A percentile compares a stretch with the other conserved stretches of the same genome.
Conservation (phyloP, 2,329 filamentous ascomycete genomes). For the Amesomyces nigricolor region DNA sequence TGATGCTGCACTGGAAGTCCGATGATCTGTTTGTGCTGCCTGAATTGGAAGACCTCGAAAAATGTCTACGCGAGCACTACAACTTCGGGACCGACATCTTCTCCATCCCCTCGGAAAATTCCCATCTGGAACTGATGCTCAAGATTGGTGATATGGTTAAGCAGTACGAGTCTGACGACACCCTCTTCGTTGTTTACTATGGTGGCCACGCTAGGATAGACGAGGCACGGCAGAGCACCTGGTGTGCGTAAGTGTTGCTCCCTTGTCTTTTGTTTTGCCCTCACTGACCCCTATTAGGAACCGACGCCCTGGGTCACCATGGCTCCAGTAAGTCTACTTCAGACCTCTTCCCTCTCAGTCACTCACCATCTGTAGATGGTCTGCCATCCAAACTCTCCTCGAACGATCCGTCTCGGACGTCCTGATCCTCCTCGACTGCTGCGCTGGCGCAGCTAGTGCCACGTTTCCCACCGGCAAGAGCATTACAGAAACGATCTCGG, state of each 20-base stretch:
- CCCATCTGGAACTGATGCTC: slow-evolving; percentile 54
- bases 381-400: slow-evolving; percentile 53
- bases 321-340: slow-evolving; percentile 38
- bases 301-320: slow-evolving; percentile 47
- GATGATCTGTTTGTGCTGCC: slow-evolving; percentile 55
- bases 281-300: slow-evolving; percentile 33
- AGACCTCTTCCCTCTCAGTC: slow-evolving; percentile 18
- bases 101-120: slow-evolving; percentile 52
- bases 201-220: slow-evolving; percentile 56
- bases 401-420: slow-evolving; percentile 54
- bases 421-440: slow-evolving; percentile 54
- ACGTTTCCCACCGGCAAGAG: slow-evolving; percentile 53
- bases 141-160: slow-evolving; percentile 52
- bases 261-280: neutral
- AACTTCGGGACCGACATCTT: slow-evolving; percentile 53
- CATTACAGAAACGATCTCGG: slow-evolving; percentile 57
- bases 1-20: slow-evolving; percentile 53
- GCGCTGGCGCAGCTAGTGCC: slow-evolving; percentile 54
- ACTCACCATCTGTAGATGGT: slow-evolving; percentile 37
- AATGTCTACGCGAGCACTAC: slow-evolving; percentile 50
- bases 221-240: slow-evolving; percentile 54
- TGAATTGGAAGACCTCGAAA: slow-evolving; percentile 52
- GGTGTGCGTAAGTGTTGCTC: slow-evolving; percentile 47
- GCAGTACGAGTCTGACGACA: slow-evolving; percentile 49
- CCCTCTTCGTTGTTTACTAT: slow-evolving; percentile 54